Conservation (phyloP, 352 stramenopile species). For the Globisporangium splendens region DNA sequence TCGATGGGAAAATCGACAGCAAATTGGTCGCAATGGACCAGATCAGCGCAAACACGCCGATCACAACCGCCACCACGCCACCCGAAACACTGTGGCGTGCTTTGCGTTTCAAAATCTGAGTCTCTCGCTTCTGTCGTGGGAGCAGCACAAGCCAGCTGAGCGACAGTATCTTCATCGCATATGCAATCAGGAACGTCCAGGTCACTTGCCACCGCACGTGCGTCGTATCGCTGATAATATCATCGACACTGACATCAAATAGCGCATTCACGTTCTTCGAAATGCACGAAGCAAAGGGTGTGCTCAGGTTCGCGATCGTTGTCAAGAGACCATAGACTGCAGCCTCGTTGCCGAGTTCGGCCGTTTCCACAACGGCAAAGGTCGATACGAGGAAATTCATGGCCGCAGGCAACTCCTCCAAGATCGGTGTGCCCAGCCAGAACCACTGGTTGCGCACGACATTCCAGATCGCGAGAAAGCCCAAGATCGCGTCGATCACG, state of each 20-base stretch:
- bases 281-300: conserved; percentile 29
- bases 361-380: conserved; percentile 43
- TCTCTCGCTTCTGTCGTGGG: conserved; percentile 55
- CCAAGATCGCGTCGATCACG: conserved; percentile 19
- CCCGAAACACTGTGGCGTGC: conserved; percentile 29
- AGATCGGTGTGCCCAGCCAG: conserved; percentile 28
- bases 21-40: conserved; percentile 64
- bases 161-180: conserved; percentile 33
- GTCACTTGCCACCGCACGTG: conserved; percentile 30
- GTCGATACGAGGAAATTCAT: conserved; percentile 37
- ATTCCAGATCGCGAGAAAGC: conserved; percentile 34
- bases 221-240: conserved; percentile 27
- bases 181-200: conserved; percentile 33
- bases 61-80: conserved; percentile 28
- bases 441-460: conserved; percentile 42
- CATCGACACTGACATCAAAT: conserved; percentile 29
- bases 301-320: conserved; percentile 30
- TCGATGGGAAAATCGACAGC: conserved; percentile 50
- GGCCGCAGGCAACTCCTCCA: conserved; percentile 27
- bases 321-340: conserved; percentile 34
- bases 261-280: conserved; percentile 33
- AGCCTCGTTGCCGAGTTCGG: conserved; percentile 37
- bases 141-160: conserved; percentile 50
- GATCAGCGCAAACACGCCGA: conserved; percentile 40
- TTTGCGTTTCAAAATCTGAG: conserved; percentile 37